phyloP scores from a whole-genome alignment of 2,329 filamentous ascomycete species.

The Neoscytalidium dimidiatum region DNA sequence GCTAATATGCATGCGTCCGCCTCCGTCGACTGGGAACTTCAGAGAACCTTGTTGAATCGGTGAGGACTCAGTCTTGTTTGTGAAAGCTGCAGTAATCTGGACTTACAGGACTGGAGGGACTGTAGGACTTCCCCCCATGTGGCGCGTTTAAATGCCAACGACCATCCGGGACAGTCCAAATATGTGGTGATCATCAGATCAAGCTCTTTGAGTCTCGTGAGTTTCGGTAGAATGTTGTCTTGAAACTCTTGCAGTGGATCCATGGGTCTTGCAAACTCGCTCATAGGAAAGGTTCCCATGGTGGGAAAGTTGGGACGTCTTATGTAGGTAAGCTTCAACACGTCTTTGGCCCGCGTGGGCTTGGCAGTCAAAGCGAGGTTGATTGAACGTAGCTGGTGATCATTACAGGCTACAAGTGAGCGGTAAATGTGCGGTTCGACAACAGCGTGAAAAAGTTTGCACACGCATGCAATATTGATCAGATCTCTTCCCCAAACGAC shows the following conservation, averaged over 20 bases:
- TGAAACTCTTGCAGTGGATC: not conserved
- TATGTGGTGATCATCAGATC: not conserved
- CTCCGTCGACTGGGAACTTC: not conserved
- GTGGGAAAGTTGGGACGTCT: no score
- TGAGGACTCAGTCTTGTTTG: not conserved
- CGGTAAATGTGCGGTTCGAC: not conserved
- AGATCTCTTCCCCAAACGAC: not conserved
- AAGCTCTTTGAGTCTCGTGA: not conserved
- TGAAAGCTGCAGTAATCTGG: not conserved
- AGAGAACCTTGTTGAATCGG: not conserved
- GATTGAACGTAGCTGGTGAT: not conserved
- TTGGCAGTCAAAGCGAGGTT: not conserved
- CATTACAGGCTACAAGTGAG: not conserved
- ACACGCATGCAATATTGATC: not conserved
- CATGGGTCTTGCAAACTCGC: no score
- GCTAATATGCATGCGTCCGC: no score
- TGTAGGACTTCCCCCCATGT: not conserved
- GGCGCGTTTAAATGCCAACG: not conserved
- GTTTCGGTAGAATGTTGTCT: not conserved
- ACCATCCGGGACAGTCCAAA: not conserved
- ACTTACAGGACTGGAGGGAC: not conserved
- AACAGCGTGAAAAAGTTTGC: not conserved
- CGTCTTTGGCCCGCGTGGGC: not conserved
- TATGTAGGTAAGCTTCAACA: not conserved
- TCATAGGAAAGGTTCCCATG: no score